Evolutionary conservation across 2,329 filamentous ascomycete genomes (phyloP).

Genomic region (Thelonectria discophora): DNA sequence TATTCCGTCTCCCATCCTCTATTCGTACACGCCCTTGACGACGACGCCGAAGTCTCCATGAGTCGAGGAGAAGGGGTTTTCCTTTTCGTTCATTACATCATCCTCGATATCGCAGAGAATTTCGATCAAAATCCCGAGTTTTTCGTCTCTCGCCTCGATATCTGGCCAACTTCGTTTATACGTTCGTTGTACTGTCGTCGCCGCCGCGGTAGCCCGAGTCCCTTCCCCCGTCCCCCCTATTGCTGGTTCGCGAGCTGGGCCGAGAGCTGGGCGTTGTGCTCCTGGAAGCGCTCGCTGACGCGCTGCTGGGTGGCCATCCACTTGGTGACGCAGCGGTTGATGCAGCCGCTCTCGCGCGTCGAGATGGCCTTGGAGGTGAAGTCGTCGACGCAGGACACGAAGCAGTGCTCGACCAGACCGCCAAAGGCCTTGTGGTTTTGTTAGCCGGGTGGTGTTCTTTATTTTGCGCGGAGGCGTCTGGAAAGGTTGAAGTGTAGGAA

Average conservation of each 20-base stretch:
- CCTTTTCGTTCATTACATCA: background rate
- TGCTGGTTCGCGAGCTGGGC: conserved; percentile 61
- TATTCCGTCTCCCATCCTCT: conserved; percentile 15
- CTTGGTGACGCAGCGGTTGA: conserved; percentile 95
- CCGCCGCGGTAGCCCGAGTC: too few species aligned
- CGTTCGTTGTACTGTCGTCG: too few species aligned
- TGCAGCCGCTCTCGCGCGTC: conserved; percentile 87
- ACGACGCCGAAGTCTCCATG: background rate
- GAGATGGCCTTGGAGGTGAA: conserved; percentile 97
- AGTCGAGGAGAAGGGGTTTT: background rate
- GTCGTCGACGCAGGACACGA: conserved; percentile 96
- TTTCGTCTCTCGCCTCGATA: too few species aligned
- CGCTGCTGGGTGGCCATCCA: conserved; percentile 91
- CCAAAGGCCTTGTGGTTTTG: conserved; percentile 46
- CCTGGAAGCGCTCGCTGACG: conserved; percentile 87
- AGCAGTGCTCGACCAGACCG: conserved; percentile 79
- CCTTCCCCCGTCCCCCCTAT: conserved; percentile 24
- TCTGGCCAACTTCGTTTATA: too few species aligned
- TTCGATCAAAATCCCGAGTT: too few species aligned
- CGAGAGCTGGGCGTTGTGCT: conserved; percentile 70
- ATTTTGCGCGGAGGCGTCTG: background rate
- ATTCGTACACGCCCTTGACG: conserved; percentile 34
- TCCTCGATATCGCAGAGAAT: too few species aligned
- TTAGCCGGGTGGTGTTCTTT: background rate
- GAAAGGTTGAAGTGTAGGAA: background rate